Evolutionary conservation across 2,329 filamentous ascomycete species (phyloP), one percentile per base, ranked within the genome.

Genomic region (Pezicula radicicola): DNA sequence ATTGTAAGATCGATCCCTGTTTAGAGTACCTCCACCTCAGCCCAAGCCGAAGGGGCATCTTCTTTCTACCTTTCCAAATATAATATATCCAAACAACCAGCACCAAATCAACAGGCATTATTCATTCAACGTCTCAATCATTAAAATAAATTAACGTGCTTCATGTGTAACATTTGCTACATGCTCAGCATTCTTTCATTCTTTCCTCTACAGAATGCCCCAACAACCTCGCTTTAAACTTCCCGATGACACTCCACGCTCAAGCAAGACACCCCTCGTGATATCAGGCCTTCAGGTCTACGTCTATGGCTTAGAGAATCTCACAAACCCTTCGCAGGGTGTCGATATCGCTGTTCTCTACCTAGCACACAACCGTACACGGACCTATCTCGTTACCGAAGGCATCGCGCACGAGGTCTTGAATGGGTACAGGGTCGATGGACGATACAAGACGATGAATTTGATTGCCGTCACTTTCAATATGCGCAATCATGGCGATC

Each of bases 401-500:
- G 56, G 44, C n/a, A 56, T 57, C 46, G 56, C 56, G 8, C 56
- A 59, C 36, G 54, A 59, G 30, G 55, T 59, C 19, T 18, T 59
- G 35, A 44, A 59, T 51, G 16, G 44, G 37, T 59, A 59, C 41
- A 49, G 54, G 35, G 48, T 13, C 13, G 54, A 57, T 52, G 51
- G 46, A 16, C 49, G 45, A 18, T 44, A 43, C 21, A 56, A 57
- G 43, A 53, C n/a, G 25, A 25, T 46, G 18, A 50, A 55, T 43
- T 16, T 55, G 37, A 59, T 59, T 45, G 56, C 56, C 16, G 52
- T 59, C 7, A 57, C 56, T 15, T 55, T 59, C 46, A 46, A 59
- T 42, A 59, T 59, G 56, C 56, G 56, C 13, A 59, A 59, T 49
- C 54, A 59, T 51, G 56, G 55, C 30, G 52, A 49, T 16, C 56